phyloP scores from a whole-genome alignment of 129 eudicot genomes.

The Apium graveolens region DNA sequence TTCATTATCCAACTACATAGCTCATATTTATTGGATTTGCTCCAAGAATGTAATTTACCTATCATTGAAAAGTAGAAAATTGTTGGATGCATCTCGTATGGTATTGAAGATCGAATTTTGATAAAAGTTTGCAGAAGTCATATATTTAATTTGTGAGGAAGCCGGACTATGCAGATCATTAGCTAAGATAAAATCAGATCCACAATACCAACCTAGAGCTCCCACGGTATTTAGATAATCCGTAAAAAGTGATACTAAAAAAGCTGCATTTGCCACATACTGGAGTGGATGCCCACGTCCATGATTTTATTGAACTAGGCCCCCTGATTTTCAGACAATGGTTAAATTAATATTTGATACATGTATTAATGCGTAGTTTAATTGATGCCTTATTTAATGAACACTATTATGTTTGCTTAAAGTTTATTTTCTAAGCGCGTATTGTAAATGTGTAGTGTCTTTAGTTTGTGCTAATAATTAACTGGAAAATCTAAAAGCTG shows the following conservation, averaged over 20 bases:
- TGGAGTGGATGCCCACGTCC: conserved; percentile 55
- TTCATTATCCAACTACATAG: conserved; percentile 66
- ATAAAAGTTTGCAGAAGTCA: background rate
- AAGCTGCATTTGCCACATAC: conserved; percentile 72
- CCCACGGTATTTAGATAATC: conserved; percentile 58
- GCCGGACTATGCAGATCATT: conserved; percentile 45
- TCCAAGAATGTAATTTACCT: conserved; percentile 82
- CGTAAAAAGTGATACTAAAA: conserved; percentile 56
- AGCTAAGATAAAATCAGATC: conserved; percentile 29
- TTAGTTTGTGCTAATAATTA: background rate
- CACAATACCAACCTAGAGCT: conserved; percentile 73
- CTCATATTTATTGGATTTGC: conserved; percentile 77
- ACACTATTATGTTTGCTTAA: too few species aligned
- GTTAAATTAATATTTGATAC: too few species aligned
- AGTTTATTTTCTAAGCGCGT: background rate
- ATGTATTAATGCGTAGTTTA: too few species aligned
- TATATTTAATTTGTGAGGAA: conserved; percentile 50
- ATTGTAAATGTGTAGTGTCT: background rate
- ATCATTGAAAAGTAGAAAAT: background rate
- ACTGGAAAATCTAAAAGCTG: conserved; percentile 1
- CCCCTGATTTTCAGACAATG: conserved; percentile 32
- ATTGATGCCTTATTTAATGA: background rate
- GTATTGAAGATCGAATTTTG: background rate
- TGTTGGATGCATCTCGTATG: background rate
- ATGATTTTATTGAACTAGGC: conserved; percentile 54